Evolutionary conservation across 2,329 filamentous ascomycete genomes (phyloP).

Genomic region (Leptographium wingfieldii): DNA sequence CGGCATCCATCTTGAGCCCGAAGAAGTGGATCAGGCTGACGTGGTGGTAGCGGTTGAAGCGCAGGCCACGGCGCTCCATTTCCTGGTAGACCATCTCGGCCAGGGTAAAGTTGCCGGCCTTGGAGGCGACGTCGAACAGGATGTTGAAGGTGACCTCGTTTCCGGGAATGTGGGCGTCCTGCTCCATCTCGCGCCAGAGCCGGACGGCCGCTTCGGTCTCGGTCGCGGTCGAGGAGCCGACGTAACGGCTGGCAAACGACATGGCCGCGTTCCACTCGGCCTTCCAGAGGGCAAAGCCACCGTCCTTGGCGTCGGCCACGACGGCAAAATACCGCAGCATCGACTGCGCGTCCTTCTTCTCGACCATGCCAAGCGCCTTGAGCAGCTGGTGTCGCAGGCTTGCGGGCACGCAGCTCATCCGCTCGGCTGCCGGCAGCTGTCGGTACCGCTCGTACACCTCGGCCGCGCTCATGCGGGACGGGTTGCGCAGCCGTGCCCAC

Average conservation of each 20-base stretch:
- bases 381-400: conserved; percentile 50
- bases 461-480: conserved; percentile 26
- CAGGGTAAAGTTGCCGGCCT: conserved; percentile 69
- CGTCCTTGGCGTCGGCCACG: conserved; percentile 67
- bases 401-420: conserved; percentile 35
- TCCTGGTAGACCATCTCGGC: conserved; percentile 78
- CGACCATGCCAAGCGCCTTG: conserved; percentile 52
- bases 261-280: conserved; percentile 78
- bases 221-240: conserved; percentile 40
- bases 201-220: conserved; percentile 59
- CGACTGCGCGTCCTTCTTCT: conserved; percentile 40
- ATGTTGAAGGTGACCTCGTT: conserved; percentile 86
- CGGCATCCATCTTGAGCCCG: conserved; percentile 60
- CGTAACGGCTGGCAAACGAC: conserved; percentile 63
- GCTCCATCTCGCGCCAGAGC: conserved; percentile 86
- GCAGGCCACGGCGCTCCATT: conserved; percentile 56
- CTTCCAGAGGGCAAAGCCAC: conserved; percentile 53
- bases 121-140: conserved; percentile 77
- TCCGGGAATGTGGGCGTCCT: conserved; percentile 47
- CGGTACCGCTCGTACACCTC: conserved; percentile 36
- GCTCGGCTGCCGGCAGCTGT: conserved; percentile 27
- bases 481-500: conserved; percentile 27
- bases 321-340: conserved; percentile 78
- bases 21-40: conserved; percentile 75
- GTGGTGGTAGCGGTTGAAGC: conserved; percentile 67